Percentiles rank a stretch among this genome's conserved stretches.
phyloP scores from a whole-genome alignment of 805 yeast species.

The Nematodospora valgi region DNA sequence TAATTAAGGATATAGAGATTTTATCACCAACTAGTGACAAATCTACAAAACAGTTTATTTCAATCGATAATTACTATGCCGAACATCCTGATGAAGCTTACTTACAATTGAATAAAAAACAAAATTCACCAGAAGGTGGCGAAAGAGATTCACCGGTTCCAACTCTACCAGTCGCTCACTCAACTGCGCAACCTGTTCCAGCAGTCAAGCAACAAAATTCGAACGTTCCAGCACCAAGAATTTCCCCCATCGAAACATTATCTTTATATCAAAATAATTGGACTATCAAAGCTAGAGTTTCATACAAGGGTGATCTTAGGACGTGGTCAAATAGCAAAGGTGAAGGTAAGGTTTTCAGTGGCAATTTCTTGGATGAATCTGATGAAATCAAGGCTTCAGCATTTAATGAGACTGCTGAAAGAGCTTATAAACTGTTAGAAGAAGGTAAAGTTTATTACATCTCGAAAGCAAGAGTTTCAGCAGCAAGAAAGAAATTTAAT shows the following conservation, averaged over 20 bases:
- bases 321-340: conserved; percentile 86
- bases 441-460: conserved; percentile 89
- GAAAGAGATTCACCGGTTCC: conserved; percentile 1
- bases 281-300: conserved; percentile 91
- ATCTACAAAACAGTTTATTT: conserved; percentile 19
- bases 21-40: conserved; percentile 36
- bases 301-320: conserved; percentile 81
- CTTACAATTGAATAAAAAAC: conserved; percentile 14
- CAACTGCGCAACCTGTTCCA: not conserved
- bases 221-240: conserved; percentile 12
- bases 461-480: conserved; percentile 74
- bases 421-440: conserved; percentile 67
- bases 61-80: conserved; percentile 51
- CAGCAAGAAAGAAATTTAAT: conserved; percentile 83
- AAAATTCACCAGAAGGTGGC: conserved; percentile 7
- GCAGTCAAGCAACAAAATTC: not conserved
- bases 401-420: conserved; percentile 82
- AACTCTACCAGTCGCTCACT: conserved; percentile 6
- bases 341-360: conserved; percentile 85
- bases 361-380: conserved; percentile 86
- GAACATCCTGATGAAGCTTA: conserved; percentile 56
- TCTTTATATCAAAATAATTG: conserved; percentile 90
- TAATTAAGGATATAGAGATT: conserved; percentile 46
- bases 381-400: conserved; percentile 97
- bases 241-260: conserved; percentile 77